These are phyloP conservation scores for Metarhizium robertsii DNA, from an alignment of 2,329 filamentous ascomycete genomes.

Conservation along the genomic window DNA sequence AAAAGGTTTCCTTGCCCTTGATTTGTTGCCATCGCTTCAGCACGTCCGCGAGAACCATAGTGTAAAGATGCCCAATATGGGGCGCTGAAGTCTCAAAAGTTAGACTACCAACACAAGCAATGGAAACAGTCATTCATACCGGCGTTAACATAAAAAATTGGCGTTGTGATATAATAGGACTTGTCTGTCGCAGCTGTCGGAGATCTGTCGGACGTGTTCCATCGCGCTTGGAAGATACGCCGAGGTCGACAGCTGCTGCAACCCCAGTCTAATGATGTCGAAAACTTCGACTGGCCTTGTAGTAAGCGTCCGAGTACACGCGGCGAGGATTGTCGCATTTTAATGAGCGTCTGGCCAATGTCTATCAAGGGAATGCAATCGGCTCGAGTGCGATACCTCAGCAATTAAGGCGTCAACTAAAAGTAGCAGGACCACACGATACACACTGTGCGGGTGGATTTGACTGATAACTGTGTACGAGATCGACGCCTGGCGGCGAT, in stretches of 20 bases:
- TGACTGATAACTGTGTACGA: too few relatives aligned
- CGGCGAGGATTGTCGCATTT: conserved; percentile 20
- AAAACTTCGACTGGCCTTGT: conserved; percentile 11
- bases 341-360: neutral
- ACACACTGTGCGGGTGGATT: too few relatives aligned
- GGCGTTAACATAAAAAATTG: conserved; percentile 98
- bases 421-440: too few relatives aligned
- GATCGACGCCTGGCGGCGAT: too few relatives aligned
- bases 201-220: conserved; percentile 22
- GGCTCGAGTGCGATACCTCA: too few relatives aligned
- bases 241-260: conserved; percentile 19
- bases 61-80: conserved; percentile 91
- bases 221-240: conserved; percentile 14
- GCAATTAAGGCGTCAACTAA: too few relatives aligned
- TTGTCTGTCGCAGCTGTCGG: conserved; percentile 36
- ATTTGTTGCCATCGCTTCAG: conserved; percentile 86
- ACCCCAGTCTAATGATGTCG: conserved; percentile 14
- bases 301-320: conserved; percentile 17
- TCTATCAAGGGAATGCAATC: neutral
- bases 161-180: conserved; percentile 90
- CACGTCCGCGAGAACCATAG: conserved; percentile 83
- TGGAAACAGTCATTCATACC: conserved; percentile 37
- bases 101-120: neutral
- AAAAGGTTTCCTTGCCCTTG: conserved; percentile 57
- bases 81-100: conserved; percentile 48